Evolutionary conservation across 164 flowering plant species (phyloP).

Genomic region (Vitis rotundifolia): DNA sequence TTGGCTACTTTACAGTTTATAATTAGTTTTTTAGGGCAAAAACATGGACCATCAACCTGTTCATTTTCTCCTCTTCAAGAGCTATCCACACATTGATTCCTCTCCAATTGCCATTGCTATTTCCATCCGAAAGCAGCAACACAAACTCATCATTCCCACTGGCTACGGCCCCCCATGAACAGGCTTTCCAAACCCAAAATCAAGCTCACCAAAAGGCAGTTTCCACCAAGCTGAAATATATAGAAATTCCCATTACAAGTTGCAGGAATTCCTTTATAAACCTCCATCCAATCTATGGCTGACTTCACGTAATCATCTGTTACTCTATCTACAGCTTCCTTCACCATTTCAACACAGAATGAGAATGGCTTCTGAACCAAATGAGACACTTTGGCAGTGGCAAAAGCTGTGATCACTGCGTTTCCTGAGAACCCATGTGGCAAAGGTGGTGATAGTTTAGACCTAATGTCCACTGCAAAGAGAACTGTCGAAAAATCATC

Average conservation of each 20-base stretch:
- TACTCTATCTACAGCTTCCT: constrained; percentile 34
- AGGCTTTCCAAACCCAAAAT: constrained; percentile 50
- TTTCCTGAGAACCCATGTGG: constrained; percentile 42
- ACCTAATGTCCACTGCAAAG: constrained; percentile 46
- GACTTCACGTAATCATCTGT: constrained; percentile 42
- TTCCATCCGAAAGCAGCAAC: constrained; percentile 36
- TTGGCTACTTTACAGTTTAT: too few relatives aligned
- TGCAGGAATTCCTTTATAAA: constrained; percentile 42
- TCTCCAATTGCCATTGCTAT: constrained; percentile 10
- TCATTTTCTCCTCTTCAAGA: constrained; percentile 33
- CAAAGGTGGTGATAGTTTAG: constrained; percentile 31
- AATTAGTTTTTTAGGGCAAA: constrained; percentile 10
- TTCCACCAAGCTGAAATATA: constrained; percentile 58
- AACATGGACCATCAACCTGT: constrained; percentile 29
- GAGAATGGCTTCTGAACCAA: constrained; percentile 32
- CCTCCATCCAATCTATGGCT: constrained; percentile 52
- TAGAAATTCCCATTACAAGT: constrained; percentile 36
- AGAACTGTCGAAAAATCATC: constrained; percentile 30
- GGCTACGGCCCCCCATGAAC: constrained; percentile 41
- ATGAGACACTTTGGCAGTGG: constrained; percentile 36
- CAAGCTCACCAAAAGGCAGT: constrained; percentile 37
- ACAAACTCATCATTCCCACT: constrained; percentile 49
- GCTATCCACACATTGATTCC: constrained; percentile 46
- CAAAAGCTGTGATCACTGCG: constrained; percentile 50
- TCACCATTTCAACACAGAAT: constrained; percentile 34